Evolutionary conservation across 2,329 filamentous ascomycete species (phyloP), one percentile per base, ranked within the genome.

Genomic region (Neodidymelliopsis sp.): DNA sequence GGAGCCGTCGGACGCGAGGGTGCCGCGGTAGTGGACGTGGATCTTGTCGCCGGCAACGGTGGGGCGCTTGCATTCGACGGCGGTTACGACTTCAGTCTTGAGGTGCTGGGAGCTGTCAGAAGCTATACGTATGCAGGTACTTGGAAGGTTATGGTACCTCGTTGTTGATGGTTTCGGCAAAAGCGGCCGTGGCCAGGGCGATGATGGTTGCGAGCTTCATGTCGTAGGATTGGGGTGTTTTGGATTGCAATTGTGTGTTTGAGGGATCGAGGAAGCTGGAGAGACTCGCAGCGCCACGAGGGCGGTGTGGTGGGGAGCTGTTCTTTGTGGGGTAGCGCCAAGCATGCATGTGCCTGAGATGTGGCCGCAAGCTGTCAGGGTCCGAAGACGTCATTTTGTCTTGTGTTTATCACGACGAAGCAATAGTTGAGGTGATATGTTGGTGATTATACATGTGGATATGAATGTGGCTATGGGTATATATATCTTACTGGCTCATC

Each of bases 21-120:
- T 94, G 63, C 93, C 93, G 46, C 83, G 83, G 80, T 97, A 65
- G 79, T 97, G 91, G 66, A 97, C 91, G 45, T 86, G 80, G 69
- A 97, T 85, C 57, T 80, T 85, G 77, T 97, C 92, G 60, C 91
- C 91, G 30, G 66, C 60, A 48, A 71, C 62, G 15, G 76, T 89
- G 78, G 90, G 92, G 74, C 91, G 87, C 39, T 85, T 84, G 80
- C 92, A 97, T 61, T 90, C 84, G 57, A 89, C 88, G 19, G 83
- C 78, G 50, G 85, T 80, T 40, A 86, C 89, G 60, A 90, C 85
- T 59, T 96, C 85, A 71, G 96, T 89, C 74, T 89, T 83, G 62
- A 96, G 84, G 49, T 76, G 74, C 61, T 87, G 51, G 73, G 11
- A n/a, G 4, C 9, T 42, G 50, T 65, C 54, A 66, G 59, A 34